Evolutionary conservation across 805 yeast genomes (phyloP).

Genomic region (Yarrowia bubula): DNA sequence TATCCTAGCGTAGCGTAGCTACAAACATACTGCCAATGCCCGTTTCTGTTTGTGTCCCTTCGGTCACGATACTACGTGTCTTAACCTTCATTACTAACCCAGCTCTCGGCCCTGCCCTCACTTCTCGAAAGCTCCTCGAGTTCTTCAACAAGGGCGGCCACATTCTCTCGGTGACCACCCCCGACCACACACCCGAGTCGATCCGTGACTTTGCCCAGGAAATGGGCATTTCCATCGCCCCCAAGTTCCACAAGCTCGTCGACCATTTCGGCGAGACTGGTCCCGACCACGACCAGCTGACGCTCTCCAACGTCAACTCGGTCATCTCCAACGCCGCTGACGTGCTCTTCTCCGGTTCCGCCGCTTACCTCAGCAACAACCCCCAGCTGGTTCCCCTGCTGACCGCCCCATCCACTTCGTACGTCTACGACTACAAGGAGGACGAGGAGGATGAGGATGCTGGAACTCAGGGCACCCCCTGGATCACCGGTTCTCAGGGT

Average conservation of each 20-base stretch:
- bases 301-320: conserved; percentile 29
- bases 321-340: conserved; percentile 27
- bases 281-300: conserved; percentile 34
- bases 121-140: conserved; percentile 52
- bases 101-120: conserved; percentile 42
- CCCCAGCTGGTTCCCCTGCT: conserved; percentile 69
- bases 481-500: conserved; percentile 83
- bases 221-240: conserved; percentile 80
- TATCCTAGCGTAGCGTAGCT: too few relatives aligned
- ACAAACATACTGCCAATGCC: too few relatives aligned
- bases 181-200: conserved; percentile 55
- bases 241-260: conserved; percentile 60
- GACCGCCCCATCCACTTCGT: conserved; percentile 63
- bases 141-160: conserved; percentile 73
- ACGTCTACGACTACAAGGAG: conserved; percentile 50
- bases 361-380: conserved; percentile 68
- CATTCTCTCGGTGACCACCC: conserved; percentile 59
- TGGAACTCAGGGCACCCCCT: conserved; percentile 41
- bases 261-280: conserved; percentile 58
- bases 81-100: conserved; percentile 43
- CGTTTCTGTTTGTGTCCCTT: too few relatives aligned
- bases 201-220: conserved; percentile 68
- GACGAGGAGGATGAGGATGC: conserved; percentile 43
- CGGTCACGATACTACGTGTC: background rate
- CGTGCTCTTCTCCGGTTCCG: conserved; percentile 50